Evolutionary conservation across 2,329 filamentous ascomycete genomes (phyloP), one percentile per base, ranked within the genome.

Genomic region (Rutstroemia sydowiana): DNA sequence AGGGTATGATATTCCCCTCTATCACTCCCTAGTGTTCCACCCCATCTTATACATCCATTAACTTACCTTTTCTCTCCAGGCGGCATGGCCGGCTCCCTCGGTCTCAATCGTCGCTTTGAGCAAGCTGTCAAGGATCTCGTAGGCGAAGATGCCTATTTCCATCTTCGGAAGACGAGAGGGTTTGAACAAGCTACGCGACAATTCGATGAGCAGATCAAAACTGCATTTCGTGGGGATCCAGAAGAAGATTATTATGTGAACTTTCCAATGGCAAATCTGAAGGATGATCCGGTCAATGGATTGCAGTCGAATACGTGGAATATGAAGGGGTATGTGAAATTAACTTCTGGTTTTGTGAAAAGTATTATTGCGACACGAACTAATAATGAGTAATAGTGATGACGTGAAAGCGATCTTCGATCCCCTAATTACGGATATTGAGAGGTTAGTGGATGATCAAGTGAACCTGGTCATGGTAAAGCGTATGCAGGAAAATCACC

Each of bases 391-490:
- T 47, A 21, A 71, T 70, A 58, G 66, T 66, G 53, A 66, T 79
- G 55, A 77, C 81, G 52, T 80, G 78, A 52, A 77, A 76, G 52
- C 87, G 82, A 18, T 71, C 66, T 53, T 61, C 64, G 3, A 61
- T 44, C 70, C 71, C 74, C 20, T 71, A 64, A 45, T 69, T 66
- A 1, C 62, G 63, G 0, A 71, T 72, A 43, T 59, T 75, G 11
- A 67, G 70, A 34, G 66, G 62, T 31, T 74, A 10, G 65, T 76
- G 1, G 57, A 69, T 14, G 67, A 71, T 52, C 70, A 75, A 23
- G 68, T 73, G 53, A 63, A 69, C 30, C 59, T 73, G 14, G 70
- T 75, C 44, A 70, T 68, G 1, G 69, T 70, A 3, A 57, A 53
- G 20, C 43, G 48, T 28, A 16, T 54, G 28, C 9, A 23, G n/a